phyloP scores from a whole-genome alignment of 495 filamentous ascomycete genomes.

The Stereocaulon alpinum region DNA sequence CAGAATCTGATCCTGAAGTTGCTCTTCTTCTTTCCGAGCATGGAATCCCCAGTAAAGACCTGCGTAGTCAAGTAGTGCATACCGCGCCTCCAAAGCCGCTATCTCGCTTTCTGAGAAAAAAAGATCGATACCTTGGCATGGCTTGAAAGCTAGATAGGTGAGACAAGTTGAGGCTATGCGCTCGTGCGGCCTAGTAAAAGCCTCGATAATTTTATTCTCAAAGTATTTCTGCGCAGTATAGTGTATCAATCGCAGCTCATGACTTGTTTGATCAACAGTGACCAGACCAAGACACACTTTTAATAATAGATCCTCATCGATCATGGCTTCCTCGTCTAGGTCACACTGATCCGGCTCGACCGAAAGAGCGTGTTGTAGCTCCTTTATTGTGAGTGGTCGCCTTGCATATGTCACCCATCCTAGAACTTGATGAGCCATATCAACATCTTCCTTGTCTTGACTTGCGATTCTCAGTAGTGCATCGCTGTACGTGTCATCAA shows the following conservation, averaged over 20 bases:
- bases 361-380: slow-evolving; percentile 13
- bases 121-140: background rate
- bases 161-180: background rate
- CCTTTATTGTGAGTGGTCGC: slow-evolving; percentile 9
- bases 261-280: slow-evolving; percentile 34
- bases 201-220: slow-evolving; percentile 23
- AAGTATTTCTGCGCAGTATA: slow-evolving; percentile 47
- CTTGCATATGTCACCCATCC: slow-evolving; percentile 18
- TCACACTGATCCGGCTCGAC: slow-evolving; percentile 9
- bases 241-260: slow-evolving; percentile 42
- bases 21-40: background rate
- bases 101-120: background rate
- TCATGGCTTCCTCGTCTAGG: slow-evolving; percentile 32
- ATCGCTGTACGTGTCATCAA: slow-evolving; percentile 18
- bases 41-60: background rate
- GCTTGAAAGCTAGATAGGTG: background rate
- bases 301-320: slow-evolving; percentile 29
- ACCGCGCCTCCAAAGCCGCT: background rate
- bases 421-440: slow-evolving; percentile 6
- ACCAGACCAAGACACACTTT: slow-evolving; percentile 43
- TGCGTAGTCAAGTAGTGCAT: background rate
- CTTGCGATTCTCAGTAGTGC: slow-evolving; percentile 22
- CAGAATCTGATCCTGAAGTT: background rate
- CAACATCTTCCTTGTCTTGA: slow-evolving; percentile 10
- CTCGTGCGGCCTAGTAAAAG: background rate